Base-by-base conservation (phyloP, 306 rosid genomes). In the Lupinus albus region DNA sequence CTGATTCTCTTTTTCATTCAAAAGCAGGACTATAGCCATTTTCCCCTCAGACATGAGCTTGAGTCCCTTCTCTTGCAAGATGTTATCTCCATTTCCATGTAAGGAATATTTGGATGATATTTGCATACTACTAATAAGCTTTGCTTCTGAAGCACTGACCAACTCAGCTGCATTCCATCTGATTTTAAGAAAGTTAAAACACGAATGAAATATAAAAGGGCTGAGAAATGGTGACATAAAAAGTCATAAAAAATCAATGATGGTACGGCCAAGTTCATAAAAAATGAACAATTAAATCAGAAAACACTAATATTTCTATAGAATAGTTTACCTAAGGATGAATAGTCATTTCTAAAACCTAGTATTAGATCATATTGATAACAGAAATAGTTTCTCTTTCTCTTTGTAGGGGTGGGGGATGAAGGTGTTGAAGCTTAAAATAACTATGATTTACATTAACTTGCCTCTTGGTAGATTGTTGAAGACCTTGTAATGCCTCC, bases 141-240 rank as follows among this genome's bases (percentile, higher is more conserved):
- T 71, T 30, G 72, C 78, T 79, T 83, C 71, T 30, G 67, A 36
- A 32, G 79, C 78, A 67, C 75, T 30, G 70, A 81, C 68, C 76
- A 93, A 78, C 81, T 89, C 87, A 67, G 77, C 64, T 57, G 56
- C 80, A 62, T 73, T 79, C 96, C 91, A 88, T 48, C 98, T 89
- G 87, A 61, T 82, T 82, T 78, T 65, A 61, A 71, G 78, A 61
- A 65, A 54, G 39, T 45, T 57, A 41, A 69, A 72, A 71, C 57
- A 76, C 69, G 66, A 64, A 69, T 66, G 64, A 50, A 65, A 74
- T 5, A 46, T 38, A 58, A 13, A 55, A n/a, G 30, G 51, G 38
- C 33, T 20, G 65, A 35, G 45, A 44, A 64, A 28, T 48, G 45
- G 65, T 42, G 61, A 45, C 67, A 67, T 18, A 35, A 62, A 51